Evolutionary conservation across 345 rosid species (phyloP), one percentile per base, ranked within the genome.

Genomic region (Salix suchowensis): DNA sequence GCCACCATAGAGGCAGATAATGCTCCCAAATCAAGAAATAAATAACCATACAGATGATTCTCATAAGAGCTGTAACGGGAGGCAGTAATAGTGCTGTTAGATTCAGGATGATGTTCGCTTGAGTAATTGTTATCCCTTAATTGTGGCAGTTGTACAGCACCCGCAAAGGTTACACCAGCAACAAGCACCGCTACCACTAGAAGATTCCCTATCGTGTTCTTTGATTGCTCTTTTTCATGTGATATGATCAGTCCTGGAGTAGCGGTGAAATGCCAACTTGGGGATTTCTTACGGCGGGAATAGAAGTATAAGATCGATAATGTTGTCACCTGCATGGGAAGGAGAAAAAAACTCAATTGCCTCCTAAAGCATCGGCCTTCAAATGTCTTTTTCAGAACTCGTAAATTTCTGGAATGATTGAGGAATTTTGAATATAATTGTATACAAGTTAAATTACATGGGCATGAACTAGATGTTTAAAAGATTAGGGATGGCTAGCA

Each of bases 151-250:
- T 67, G 67, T 48, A 73, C 36, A 48, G 76, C 83, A 50, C 74
- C 74, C 26, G 72, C 70, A 46, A 83, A 80, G 40, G 86, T 67
- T 52, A 73, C 67, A n/a, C 73, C 72, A 21, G 80, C 81, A 39
- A 77, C 73, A 1, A 79, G 71, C 32, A 74, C 77, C 65, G 82
- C 80, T 44, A 76, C 78, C 39, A 76, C 46, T 4, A 82, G 76
- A 32, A 82, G 76, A 37, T 67, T 76, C 54, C 79, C 73, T 6
- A 79, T 62, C 67, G 68, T 75, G 46, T 64, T 74, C 28, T 73
- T 79, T 6, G 37, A 21, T 66, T 66, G 15, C 42, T 66, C 23
- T 32, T 16, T 32, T 10, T 0, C 15, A 5, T 4, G 10, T 11
- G 44, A 21, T 1, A 12, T 36, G n/a, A 23, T 5, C 3, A 12